Evolutionary conservation across 2,329 filamentous ascomycete genomes (phyloP).

Genomic region (Verticillium isaacii): DNA sequence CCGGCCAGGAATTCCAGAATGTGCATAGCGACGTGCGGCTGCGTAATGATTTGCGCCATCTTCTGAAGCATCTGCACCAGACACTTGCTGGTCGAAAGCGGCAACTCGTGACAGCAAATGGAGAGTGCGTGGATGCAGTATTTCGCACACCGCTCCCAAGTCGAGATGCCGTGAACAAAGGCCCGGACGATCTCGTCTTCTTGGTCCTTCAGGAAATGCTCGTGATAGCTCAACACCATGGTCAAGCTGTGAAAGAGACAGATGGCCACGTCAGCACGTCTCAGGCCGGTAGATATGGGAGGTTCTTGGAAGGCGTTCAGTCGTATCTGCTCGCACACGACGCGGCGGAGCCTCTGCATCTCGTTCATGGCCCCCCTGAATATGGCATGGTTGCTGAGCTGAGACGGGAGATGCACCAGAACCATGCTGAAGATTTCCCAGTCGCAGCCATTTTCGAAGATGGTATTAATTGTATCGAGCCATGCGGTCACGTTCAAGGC

Average conservation of each 20-base stretch:
- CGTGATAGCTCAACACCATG: constrained; percentile 86
- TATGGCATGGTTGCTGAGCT: constrained; percentile 84
- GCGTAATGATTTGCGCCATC: constrained; percentile 95
- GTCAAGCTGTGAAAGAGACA: constrained; percentile 84
- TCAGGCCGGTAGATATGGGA: constrained; percentile 70
- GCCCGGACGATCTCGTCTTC: constrained; percentile 85
- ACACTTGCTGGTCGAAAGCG: constrained; percentile 78
- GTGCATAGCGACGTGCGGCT: constrained; percentile 85
- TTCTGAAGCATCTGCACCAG: constrained; percentile 83
- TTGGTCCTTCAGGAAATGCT: constrained; percentile 75
- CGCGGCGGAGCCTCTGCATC: constrained; percentile 68
- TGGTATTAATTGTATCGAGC: constrained; percentile 70
- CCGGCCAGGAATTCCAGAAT: constrained; percentile 94
- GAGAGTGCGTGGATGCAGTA: constrained; percentile 92
- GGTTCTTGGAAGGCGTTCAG: constrained; percentile 76
- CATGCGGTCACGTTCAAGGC: constrained; percentile 60
- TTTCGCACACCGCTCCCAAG: constrained; percentile 82
- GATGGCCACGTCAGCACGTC: constrained; percentile 82
- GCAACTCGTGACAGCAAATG: constrained; percentile 92
- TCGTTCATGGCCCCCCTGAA: constrained; percentile 71
- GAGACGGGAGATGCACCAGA: constrained; percentile 78
- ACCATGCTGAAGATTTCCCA: constrained; percentile 95
- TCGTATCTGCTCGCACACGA: constrained; percentile 80
- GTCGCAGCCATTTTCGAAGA: constrained; percentile 67
- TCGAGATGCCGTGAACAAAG: constrained; percentile 79